These are phyloP conservation scores for Acanthamoeba comandoni DNA, from an alignment of 208 protist genomes.

Conservation along the genomic window DNA sequence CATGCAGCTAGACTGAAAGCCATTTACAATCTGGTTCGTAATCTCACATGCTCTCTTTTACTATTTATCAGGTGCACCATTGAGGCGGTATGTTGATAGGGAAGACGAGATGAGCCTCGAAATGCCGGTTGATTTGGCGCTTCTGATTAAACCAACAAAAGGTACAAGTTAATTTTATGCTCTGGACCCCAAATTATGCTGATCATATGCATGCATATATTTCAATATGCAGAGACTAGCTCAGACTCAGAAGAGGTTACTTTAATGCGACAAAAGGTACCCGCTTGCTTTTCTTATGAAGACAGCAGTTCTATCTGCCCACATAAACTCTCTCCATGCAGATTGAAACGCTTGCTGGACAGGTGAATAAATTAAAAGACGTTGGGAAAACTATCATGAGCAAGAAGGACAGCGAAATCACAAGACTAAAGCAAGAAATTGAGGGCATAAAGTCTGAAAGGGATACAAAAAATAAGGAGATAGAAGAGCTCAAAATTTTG, in stretches of 20 bases:
- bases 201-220: too few species aligned
- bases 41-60: neutral
- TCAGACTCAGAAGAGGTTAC: conserved; percentile 23
- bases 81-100: conserved; percentile 67
- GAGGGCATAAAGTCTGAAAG: neutral
- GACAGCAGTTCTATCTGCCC: neutral
- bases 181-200: too few species aligned
- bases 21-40: neutral
- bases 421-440: conserved; percentile 11
- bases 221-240: too few species aligned
- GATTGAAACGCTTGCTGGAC: conserved; percentile 42
- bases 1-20: neutral
- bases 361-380: conserved; percentile 58
- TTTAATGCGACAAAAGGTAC: conserved; percentile 36
- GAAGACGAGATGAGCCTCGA: conserved; percentile 27
- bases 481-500: neutral
- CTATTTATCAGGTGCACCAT: conserved; percentile 3
- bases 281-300: too few species aligned
- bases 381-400: conserved; percentile 31
- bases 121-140: conserved; percentile 50
- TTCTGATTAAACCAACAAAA: neutral
- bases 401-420: conserved; percentile 53
- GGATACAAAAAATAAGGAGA: conserved; percentile 1
- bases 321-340: neutral
- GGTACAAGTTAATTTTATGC: neutral